Evolutionary conservation across 352 stramenopile genomes (phyloP).

Genomic region (Globisporangium nagaii): DNA sequence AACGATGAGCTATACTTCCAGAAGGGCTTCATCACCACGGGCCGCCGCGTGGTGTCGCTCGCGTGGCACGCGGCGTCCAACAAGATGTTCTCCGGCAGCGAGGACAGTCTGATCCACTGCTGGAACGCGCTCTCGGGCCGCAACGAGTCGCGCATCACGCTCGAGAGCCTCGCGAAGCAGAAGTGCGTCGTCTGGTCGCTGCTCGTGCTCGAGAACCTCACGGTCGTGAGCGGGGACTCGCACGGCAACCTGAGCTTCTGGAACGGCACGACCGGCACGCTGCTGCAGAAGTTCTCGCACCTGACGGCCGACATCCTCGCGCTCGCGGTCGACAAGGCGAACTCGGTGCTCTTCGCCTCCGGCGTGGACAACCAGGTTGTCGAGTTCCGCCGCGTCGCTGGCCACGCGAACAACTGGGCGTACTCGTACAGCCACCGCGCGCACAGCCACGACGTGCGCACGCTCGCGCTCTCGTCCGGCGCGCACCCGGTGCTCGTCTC

Average conservation of each 20-base stretch:
- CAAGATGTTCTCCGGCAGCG: constrained; percentile 81
- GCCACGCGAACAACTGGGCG: constrained; percentile 45
- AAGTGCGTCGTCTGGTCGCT: constrained; percentile 89
- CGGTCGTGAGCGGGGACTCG: constrained; percentile 91
- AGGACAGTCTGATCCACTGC: constrained; percentile 85
- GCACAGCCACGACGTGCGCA: constrained; percentile 89
- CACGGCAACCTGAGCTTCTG: constrained; percentile 92
- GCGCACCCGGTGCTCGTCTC: constrained; percentile 78
- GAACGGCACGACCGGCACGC: constrained; percentile 87
- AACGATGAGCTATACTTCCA: constrained; percentile 76
- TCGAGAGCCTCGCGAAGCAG: constrained; percentile 73
- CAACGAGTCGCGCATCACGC: constrained; percentile 81
- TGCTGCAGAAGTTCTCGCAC: constrained; percentile 91
- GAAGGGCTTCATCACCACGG: constrained; percentile 78
- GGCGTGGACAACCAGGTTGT: constrained; percentile 93
- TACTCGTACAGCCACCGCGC: constrained; percentile 87
- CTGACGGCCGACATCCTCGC: constrained; percentile 88
- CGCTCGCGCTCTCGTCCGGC: constrained; percentile 64
- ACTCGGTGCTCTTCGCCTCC: constrained; percentile 89
- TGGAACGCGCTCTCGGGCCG: constrained; percentile 75
- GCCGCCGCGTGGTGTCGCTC: constrained; percentile 74
- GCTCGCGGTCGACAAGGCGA: constrained; percentile 75
- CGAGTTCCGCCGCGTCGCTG: constrained; percentile 55
- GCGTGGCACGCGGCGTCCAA: constrained; percentile 69
- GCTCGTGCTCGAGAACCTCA: constrained; percentile 85